phyloP scores from a whole-genome alignment of 768 basidiomycete genomes.

The Mycena vitilis region DNA sequence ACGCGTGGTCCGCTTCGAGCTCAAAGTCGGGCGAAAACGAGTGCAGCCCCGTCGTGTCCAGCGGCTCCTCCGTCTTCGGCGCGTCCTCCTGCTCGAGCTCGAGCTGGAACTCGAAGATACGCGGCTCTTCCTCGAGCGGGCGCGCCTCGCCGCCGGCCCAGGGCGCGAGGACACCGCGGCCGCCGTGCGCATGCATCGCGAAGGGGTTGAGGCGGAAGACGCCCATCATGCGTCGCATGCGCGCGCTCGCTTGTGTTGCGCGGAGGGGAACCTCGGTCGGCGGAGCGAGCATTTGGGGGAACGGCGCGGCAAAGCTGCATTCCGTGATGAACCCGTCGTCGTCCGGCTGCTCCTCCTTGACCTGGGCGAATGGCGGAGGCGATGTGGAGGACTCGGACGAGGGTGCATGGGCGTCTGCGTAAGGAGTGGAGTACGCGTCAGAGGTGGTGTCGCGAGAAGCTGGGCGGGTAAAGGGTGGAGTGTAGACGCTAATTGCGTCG shows the following conservation, averaged over 20 bases:
- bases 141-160: constrained; percentile 66
- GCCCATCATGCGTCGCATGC: constrained; percentile 83
- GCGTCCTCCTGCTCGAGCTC: constrained; percentile 37
- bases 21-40: constrained; percentile 56
- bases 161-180: constrained; percentile 49
- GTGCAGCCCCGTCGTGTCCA: constrained; percentile 41
- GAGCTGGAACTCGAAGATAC: constrained; percentile 76
- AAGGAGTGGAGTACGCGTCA: constrained; percentile 19
- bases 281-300: constrained; percentile 58
- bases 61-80: not conserved
- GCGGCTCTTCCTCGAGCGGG: constrained; percentile 70
- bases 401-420: constrained; percentile 11
- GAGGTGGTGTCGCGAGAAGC: constrained; percentile 23
- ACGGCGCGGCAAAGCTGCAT: constrained; percentile 45
- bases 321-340: constrained; percentile 57
- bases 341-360: constrained; percentile 53
- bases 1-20: constrained; percentile 38
- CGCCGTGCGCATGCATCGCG: constrained; percentile 66
- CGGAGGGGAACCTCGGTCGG: constrained; percentile 79
- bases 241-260: constrained; percentile 76
- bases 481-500: constrained; percentile 26
- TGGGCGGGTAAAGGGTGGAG: constrained; percentile 24
- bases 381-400: constrained; percentile 16
- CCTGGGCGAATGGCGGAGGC: constrained; percentile 18
- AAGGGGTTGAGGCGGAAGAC: constrained; percentile 84